Conservation (phyloP, 2,329 filamentous ascomycete genomes). For the Blastomyces percursus region DNA sequence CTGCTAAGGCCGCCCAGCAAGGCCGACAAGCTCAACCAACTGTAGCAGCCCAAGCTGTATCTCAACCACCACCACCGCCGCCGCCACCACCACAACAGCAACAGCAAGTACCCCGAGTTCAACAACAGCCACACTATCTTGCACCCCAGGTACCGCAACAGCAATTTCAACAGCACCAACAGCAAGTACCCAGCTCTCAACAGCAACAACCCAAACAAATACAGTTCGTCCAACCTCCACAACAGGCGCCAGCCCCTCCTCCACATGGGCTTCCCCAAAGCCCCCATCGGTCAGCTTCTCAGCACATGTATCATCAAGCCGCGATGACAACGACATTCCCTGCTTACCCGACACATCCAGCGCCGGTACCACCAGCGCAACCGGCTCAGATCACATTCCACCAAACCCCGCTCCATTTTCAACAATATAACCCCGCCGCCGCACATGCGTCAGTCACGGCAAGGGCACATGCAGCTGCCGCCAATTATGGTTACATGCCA, state of each 20-base stretch:
- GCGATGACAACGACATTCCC: slow-evolving; percentile 32
- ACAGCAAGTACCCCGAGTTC: neutral
- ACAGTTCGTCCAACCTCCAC: slow-evolving; percentile 2
- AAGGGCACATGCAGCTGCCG: slow-evolving; percentile 25
- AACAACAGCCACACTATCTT: slow-evolving; percentile 9
- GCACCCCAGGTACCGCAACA: slow-evolving; percentile 17
- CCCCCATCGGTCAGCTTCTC: slow-evolving; percentile 9
- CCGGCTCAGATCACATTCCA: slow-evolving; percentile 35
- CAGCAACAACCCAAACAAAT: neutral
- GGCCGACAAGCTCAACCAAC: slow-evolving; percentile 19
- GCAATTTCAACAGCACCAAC: slow-evolving; percentile 14
- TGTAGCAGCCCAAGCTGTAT: slow-evolving; percentile 22
- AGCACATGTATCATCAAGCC: slow-evolving; percentile 23
- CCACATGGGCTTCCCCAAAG: neutral
- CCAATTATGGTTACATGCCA: slow-evolving; percentile 36
- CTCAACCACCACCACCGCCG: slow-evolving; percentile 21
- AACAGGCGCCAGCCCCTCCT: neutral
- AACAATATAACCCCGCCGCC: slow-evolving; percentile 31
- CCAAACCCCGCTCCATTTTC: slow-evolving; percentile 31
- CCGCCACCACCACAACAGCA: slow-evolving; percentile 12
- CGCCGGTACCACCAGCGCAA: slow-evolving; percentile 74
- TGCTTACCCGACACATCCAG: slow-evolving; percentile 15
- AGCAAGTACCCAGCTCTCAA: slow-evolving; percentile 3
- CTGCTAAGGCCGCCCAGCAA: neutral
- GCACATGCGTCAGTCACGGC: slow-evolving; percentile 19